phyloP scores from a whole-genome alignment of 345 rosid genomes.

The Tarenaya hassleriana region DNA sequence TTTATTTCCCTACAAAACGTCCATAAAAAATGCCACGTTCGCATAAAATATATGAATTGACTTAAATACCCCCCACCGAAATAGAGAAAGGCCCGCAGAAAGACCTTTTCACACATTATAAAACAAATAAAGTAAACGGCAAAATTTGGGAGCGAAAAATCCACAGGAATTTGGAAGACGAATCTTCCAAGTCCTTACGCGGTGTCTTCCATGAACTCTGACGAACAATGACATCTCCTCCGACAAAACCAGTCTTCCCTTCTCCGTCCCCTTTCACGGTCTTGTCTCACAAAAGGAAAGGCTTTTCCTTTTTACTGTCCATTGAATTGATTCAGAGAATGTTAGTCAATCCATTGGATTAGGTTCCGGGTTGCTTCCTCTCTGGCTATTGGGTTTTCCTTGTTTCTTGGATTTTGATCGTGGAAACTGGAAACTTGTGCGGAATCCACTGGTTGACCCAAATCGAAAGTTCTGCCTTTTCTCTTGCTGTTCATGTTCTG shows the following conservation, averaged over 20 bases:
- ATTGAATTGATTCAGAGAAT: constrained; percentile 9
- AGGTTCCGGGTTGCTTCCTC: constrained; percentile 20
- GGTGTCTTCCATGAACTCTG: constrained; percentile 4
- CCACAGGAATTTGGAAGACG: constrained; percentile 5
- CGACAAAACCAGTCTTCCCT: not conserved
- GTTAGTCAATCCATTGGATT: constrained; percentile 24
- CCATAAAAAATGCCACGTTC: no score
- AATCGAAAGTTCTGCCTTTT: not conserved
- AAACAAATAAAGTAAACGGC: no score
- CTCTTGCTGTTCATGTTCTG: not conserved
- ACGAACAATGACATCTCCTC: not conserved
- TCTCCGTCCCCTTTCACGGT: constrained; percentile 1
- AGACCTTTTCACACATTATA: no score
- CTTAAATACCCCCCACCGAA: no score
- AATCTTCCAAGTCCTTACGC: constrained; percentile 10
- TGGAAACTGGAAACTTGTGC: no score
- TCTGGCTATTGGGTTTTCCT: constrained; percentile 26
- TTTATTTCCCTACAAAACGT: no score
- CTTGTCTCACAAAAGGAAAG: constrained; percentile 11
- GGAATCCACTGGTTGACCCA: not conserved
- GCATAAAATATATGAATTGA: no score
- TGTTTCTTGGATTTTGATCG: no score
- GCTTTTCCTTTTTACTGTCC: not conserved
- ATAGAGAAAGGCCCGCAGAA: no score
- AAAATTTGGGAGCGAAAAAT: not conserved